Percentiles rank a stretch among this genome's conserved stretches.
These are phyloP conservation scores for Phytophthora megakarya DNA, from an alignment of 352 stramenopile species.

Conservation along the genomic window DNA sequence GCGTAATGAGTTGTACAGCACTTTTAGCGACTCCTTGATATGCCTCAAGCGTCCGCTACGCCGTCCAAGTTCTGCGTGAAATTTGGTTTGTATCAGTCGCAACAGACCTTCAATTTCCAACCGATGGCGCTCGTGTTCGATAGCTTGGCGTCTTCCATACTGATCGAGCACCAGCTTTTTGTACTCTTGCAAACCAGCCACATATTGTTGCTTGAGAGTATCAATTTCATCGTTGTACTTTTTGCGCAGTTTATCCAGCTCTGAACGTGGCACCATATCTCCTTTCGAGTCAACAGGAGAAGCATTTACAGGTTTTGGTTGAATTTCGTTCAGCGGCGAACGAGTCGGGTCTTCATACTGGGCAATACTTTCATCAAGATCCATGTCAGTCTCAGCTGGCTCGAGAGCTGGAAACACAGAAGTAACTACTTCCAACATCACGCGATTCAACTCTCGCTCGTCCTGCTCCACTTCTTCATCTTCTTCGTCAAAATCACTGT, in stretches of 20 bases:
- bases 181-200: conserved; percentile 63
- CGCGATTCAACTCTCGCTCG: conserved; percentile 53
- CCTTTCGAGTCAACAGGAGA: neutral
- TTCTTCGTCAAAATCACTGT: conserved; percentile 35
- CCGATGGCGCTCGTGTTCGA: conserved; percentile 62
- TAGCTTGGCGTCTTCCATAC: conserved; percentile 59
- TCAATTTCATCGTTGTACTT: conserved; percentile 49
- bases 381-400: conserved; percentile 40
- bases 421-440: conserved; percentile 55
- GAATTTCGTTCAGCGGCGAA: conserved; percentile 28
- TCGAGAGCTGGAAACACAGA: conserved; percentile 49
- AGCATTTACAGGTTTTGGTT: conserved; percentile 3
- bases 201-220: conserved; percentile 63
- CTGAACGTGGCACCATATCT: conserved; percentile 27
- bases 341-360: conserved; percentile 52
- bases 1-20: conserved; percentile 59
- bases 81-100: conserved; percentile 63
- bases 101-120: conserved; percentile 70
- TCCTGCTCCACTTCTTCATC: conserved; percentile 48
- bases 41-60: conserved; percentile 53
- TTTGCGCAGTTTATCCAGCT: conserved; percentile 48
- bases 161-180: conserved; percentile 77
- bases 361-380: conserved; percentile 51
- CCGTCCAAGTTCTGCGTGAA: conserved; percentile 58
- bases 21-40: conserved; percentile 66